phyloP scores from a whole-genome alignment of 305 asterid species.

The Fraxinus nigra region DNA sequence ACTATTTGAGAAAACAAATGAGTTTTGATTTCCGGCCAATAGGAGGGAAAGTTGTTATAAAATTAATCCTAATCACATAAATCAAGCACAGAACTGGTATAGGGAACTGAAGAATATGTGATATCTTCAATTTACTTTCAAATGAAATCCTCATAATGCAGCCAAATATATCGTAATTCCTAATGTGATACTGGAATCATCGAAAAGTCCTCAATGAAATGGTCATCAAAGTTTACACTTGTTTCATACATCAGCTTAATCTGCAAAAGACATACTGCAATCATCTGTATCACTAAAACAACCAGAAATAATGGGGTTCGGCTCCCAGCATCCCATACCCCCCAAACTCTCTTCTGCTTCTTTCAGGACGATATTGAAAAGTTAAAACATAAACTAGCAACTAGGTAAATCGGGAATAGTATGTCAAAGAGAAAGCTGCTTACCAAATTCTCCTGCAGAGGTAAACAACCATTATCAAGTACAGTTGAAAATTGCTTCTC shows the following conservation, averaged over 20 bases:
- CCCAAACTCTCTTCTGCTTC: background rate
- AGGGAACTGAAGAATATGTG: background rate
- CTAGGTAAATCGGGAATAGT: constrained; percentile 1
- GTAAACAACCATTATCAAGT: constrained; percentile 29
- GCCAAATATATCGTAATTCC: background rate
- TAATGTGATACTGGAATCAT: background rate
- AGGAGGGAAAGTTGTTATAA: background rate
- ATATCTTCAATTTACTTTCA: background rate
- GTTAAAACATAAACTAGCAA: background rate
- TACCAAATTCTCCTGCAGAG: constrained; percentile 44
- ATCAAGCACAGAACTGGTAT: background rate
- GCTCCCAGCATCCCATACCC: background rate
- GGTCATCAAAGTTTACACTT: background rate
- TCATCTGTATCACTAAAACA: background rate
- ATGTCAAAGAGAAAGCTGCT: constrained; percentile 5
- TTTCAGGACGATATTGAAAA: background rate
- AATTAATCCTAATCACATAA: background rate
- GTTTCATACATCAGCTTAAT: background rate
- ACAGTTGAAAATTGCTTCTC: constrained; percentile 31
- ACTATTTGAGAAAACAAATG: background rate
- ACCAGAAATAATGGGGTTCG: background rate
- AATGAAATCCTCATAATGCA: background rate
- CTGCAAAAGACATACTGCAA: background rate
- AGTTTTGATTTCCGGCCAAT: background rate
- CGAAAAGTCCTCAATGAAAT: background rate